Evolutionary conservation across 2,329 filamentous ascomycete genomes (phyloP).

Genomic region (Ophiostoma pallidulum): DNA sequence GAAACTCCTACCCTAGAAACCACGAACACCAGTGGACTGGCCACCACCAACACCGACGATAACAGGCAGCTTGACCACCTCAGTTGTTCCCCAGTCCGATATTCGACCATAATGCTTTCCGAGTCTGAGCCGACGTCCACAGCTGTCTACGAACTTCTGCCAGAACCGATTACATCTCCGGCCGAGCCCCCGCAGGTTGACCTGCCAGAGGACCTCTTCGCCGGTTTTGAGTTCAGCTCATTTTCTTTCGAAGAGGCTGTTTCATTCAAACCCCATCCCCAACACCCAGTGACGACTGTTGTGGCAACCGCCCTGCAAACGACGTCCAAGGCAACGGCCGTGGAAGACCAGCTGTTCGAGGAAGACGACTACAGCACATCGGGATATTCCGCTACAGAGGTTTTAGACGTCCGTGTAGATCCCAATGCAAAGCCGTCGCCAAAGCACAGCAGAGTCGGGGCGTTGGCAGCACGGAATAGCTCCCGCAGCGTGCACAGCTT

Average conservation of each 20-base stretch:
- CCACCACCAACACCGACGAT: neutral
- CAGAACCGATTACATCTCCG: neutral
- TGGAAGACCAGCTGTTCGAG: slow-evolving; percentile 40
- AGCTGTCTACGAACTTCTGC: neutral
- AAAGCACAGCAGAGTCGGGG: slow-evolving; percentile 10
- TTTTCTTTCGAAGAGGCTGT: slow-evolving; percentile 25
- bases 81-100: neutral
- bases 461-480: slow-evolving; percentile 1
- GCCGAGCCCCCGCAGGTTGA: slow-evolving; percentile 10
- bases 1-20: neutral
- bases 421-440: slow-evolving; percentile 32
- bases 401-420: slow-evolving; percentile 34
- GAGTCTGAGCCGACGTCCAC: neutral
- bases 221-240: slow-evolving; percentile 25
- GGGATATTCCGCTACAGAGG: slow-evolving; percentile 28
- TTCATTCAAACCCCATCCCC: slow-evolving; percentile 10
- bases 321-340: slow-evolving; percentile 39
- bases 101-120: neutral
- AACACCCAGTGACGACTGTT: slow-evolving; percentile 26
- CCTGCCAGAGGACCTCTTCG: slow-evolving; percentile 15
- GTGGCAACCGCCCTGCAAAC: slow-evolving; percentile 25
- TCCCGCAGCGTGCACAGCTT: slow-evolving; percentile 18
- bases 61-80: neutral
- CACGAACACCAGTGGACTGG: neutral
- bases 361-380: slow-evolving; percentile 29